Percentiles rank a stretch among this genome's conserved stretches.
These are phyloP conservation scores for Ophiostoma australiae DNA, from an alignment of 2,329 filamentous ascomycete species.

Conservation along the genomic window DNA sequence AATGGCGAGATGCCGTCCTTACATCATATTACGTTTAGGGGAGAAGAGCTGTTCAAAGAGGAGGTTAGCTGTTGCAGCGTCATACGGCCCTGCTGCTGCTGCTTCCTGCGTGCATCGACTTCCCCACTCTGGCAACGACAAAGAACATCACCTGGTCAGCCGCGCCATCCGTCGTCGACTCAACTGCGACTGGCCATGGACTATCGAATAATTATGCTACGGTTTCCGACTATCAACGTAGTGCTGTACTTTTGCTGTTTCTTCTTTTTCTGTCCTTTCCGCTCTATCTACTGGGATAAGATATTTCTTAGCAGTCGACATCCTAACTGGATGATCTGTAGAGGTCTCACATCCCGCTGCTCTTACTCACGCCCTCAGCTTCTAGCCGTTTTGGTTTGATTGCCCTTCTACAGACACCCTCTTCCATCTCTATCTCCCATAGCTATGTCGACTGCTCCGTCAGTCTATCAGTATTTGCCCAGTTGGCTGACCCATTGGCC, in stretches of 20 bases:
- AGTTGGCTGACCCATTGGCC: neutral
- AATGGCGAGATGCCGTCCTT: neutral
- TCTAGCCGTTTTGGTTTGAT: too few relatives aligned
- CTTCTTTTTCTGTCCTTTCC: too few relatives aligned
- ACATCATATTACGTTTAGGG: neutral
- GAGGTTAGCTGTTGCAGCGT: neutral
- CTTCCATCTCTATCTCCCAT: neutral
- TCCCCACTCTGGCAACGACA: conserved; percentile 3
- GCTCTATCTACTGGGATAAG: too few relatives aligned
- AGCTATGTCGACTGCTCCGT: neutral
- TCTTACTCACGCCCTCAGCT: neutral
- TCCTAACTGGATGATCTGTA: neutral
- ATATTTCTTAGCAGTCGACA: too few relatives aligned
- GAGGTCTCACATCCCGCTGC: neutral
- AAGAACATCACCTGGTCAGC: conserved; percentile 14
- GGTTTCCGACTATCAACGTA: too few relatives aligned
- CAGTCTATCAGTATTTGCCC: neutral
- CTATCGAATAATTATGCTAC: neutral
- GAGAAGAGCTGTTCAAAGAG: neutral
- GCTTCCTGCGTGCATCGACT: neutral
- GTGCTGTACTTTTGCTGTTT: too few relatives aligned
- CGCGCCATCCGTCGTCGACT: conserved; percentile 6
- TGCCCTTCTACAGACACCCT: neutral
- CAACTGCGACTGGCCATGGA: neutral
- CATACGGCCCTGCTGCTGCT: neutral